Conservation (phyloP, 352 stramenopile genomes). For the Aphanomyces cochlioides region DNA sequence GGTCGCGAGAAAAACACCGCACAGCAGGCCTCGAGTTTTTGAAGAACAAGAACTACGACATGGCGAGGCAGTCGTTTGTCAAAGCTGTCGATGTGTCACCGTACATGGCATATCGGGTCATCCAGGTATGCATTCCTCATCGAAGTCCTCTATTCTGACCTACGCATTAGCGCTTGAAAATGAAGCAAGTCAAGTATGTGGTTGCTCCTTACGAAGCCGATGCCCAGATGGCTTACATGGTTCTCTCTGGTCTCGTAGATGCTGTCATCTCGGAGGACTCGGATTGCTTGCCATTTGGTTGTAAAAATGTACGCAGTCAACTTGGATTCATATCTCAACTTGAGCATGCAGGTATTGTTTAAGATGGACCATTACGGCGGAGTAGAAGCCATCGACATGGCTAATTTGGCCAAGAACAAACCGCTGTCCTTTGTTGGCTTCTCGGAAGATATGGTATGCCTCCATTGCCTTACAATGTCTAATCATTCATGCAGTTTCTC, state of each 20-base stretch:
- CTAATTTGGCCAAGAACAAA: constrained; percentile 71
- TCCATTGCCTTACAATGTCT: background rate
- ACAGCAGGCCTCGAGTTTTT: constrained; percentile 57
- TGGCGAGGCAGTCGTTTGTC: constrained; percentile 67
- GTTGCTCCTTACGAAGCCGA: constrained; percentile 98
- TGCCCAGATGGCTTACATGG: constrained; percentile 92
- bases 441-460: constrained; percentile 74
- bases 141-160: too few relatives aligned
- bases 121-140: constrained; percentile 41
- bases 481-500: constrained; percentile 48
- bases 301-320: constrained; percentile 42
- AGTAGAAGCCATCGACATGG: constrained; percentile 78
- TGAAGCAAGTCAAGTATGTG: constrained; percentile 79
- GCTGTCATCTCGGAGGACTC: constrained; percentile 95
- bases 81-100: constrained; percentile 72
- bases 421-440: constrained; percentile 73
- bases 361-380: constrained; percentile 91
- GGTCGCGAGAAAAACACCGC: constrained; percentile 64
- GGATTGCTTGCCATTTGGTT: constrained; percentile 93
- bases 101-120: constrained; percentile 75
- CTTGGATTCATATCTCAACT: background rate
- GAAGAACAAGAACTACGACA: constrained; percentile 49
- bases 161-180: constrained; percentile 45
- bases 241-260: constrained; percentile 76
- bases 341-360: constrained; percentile 77